Evolutionary conservation across 192 early-diverging fungal genomes (phyloP), one percentile per base, ranked within the genome.

Genomic region (Rhizophagus clarus): DNA sequence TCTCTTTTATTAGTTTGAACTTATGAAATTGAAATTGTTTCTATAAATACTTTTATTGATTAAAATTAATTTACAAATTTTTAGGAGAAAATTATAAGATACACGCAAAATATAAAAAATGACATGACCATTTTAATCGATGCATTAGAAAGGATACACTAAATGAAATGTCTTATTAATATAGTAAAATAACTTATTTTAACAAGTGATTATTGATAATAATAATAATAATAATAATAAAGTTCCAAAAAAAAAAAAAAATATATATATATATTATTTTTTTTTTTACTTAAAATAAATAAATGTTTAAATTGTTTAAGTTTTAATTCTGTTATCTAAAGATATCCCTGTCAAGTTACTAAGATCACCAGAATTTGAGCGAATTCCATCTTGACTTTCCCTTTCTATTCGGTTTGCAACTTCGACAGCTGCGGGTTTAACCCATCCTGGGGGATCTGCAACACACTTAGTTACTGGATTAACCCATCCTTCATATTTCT

Each of bases 81-180:
- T 67, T 83, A 94, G 89, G 96, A 97, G 37, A 95, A 95, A 84
- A 85, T 96, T 34, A 78, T 94, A 66, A 91, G 94, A 28, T 95
- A 93, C 84, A 93, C 94, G 6, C 89, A 92, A 74, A 86, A 88
- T 49, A 94, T 97, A 80, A 87, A 89, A 77, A 92, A 90, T 47
- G 95, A 96, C 73, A 88, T 97, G 90, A 84, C 88, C 72, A 89
- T 91, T 15, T 83, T 97, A 42, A 88, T 93, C 22, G 88, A 82
- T 69, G 96, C 94, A 7, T 81, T 97, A 26, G 94, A 96, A 81
- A 86, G 84, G 73, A 51, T 86, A 56, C 15, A 56, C 14, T 56
- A 56, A 56, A 56, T n/a, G n/a, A 20, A 0, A 17, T 56, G 49
- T 20, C 51, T 17, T 56, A 56, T 20, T 56, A 20, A 20, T 15